Percentiles rank a stretch among this genome's conserved stretches.
Conservation (phyloP, 1,284 basidiomycete genomes). For the Lentinula novae-zelandiae region DNA sequence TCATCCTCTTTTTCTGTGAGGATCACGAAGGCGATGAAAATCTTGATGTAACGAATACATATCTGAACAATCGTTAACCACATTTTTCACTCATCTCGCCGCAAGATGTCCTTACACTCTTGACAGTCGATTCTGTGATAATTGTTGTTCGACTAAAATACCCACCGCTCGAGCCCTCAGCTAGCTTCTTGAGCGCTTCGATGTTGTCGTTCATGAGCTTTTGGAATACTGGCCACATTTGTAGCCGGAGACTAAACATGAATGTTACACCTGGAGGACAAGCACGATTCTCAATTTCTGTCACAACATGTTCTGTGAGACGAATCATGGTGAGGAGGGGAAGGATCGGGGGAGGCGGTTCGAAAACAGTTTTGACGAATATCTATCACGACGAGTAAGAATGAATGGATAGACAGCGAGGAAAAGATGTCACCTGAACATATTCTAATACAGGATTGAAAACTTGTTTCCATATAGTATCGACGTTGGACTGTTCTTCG, state of each 20-base stretch:
- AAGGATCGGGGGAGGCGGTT: slow-evolving; percentile 67
- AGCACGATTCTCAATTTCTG: slow-evolving; percentile 69
- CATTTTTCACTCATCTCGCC: not conserved
- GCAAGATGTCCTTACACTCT: slow-evolving; percentile 43
- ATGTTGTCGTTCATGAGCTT: slow-evolving; percentile 83
- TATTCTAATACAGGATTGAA: slow-evolving; percentile 88
- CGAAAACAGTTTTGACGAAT: slow-evolving; percentile 62
- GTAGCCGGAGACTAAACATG: slow-evolving; percentile 73
- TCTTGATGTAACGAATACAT: slow-evolving; percentile 66
- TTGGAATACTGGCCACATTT: slow-evolving; percentile 90
- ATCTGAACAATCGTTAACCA: slow-evolving; percentile 25
- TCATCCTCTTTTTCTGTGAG: slow-evolving; percentile 84
- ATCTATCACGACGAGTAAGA: slow-evolving; percentile 39
- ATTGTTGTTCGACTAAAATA: slow-evolving; percentile 64
- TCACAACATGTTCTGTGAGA: slow-evolving; percentile 74
- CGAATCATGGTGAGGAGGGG: slow-evolving; percentile 87
- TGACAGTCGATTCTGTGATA: slow-evolving; percentile 68
- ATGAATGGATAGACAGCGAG: not conserved
- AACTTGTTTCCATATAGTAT: slow-evolving; percentile 84
- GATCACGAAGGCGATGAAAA: slow-evolving; percentile 79
- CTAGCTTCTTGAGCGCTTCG: slow-evolving; percentile 77
- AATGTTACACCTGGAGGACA: slow-evolving; percentile 79
- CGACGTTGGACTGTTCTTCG: slow-evolving; percentile 54
- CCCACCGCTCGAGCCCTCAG: slow-evolving; percentile 61
- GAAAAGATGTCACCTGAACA: slow-evolving; percentile 49